These are phyloP conservation scores for Penicillium occitanis DNA, from an alignment of 2,329 filamentous ascomycete species.

Conservation along the genomic window DNA sequence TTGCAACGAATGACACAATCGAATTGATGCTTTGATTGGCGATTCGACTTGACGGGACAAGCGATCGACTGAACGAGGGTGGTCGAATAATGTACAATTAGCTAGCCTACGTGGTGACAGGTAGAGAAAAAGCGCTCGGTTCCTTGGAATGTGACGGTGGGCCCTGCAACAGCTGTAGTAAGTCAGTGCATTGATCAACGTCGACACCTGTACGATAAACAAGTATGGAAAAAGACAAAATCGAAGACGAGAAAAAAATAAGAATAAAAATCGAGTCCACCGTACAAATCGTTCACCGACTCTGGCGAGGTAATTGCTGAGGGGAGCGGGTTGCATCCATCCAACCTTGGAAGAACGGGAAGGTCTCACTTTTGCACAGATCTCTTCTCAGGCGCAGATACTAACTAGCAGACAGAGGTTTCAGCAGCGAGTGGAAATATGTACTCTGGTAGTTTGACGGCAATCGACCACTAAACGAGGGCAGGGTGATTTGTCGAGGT, in stretches of 20 bases:
- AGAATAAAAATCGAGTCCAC: background rate
- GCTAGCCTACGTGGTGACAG: background rate
- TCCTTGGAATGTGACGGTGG: slow-evolving; percentile 2
- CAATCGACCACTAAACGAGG: slow-evolving; percentile 13
- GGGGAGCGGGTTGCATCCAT: background rate
- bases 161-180: background rate
- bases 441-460: background rate
- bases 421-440: background rate
- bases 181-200: slow-evolving; percentile 6
- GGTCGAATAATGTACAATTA: slow-evolving; percentile 7
- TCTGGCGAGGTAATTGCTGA: background rate
- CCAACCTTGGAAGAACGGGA: background rate
- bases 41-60: background rate
- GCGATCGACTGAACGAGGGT: background rate
- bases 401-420: background rate
- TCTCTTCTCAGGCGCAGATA: background rate
- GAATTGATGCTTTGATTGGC: background rate
- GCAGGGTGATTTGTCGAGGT: slow-evolving; percentile 3
- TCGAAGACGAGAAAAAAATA: too few species aligned
- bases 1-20: slow-evolving; percentile 6
- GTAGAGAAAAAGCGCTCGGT: background rate
- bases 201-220: too few species aligned
- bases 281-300: background rate
- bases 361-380: slow-evolving; percentile 13
- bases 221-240: background rate